Conservation (phyloP, 495 filamentous ascomycete species). For the Parathielavia hyrcaniae region DNA sequence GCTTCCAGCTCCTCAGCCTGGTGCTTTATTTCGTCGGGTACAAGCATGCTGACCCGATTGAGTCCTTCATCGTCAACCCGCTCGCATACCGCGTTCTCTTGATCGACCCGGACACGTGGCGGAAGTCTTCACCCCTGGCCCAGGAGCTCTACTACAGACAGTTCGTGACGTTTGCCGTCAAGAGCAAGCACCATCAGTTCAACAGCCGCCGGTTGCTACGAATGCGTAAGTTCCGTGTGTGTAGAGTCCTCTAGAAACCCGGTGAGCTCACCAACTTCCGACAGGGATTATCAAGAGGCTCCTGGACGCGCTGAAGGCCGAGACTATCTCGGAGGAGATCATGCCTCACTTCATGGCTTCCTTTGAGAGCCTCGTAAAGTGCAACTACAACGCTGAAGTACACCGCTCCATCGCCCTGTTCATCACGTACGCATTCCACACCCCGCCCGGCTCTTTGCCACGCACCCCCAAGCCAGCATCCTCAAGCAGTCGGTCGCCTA, state of each 20-base stretch:
- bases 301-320: constrained; percentile 80
- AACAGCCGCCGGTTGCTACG: constrained; percentile 76
- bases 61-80: constrained; percentile 91
- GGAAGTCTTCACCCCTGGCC: constrained; percentile 62
- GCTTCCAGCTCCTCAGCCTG: constrained; percentile 63
- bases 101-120: constrained; percentile 89
- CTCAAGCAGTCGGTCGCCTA: constrained; percentile 35
- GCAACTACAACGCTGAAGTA: constrained; percentile 71
- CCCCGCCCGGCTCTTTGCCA: constrained; percentile 44
- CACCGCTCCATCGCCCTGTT: constrained; percentile 84
- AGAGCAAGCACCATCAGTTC: constrained; percentile 86
- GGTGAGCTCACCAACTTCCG: constrained; percentile 17
- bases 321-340: constrained; percentile 63
- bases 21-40: constrained; percentile 86
- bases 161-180: constrained; percentile 73
- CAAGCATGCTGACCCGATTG: constrained; percentile 62
- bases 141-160: constrained; percentile 89
- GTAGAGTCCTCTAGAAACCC: background rate
- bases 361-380: constrained; percentile 69
- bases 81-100: constrained; percentile 86
- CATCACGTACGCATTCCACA: constrained; percentile 86
- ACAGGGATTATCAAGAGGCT: constrained; percentile 83
- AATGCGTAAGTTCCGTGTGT: constrained; percentile 66
- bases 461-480: constrained; percentile 46
- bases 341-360: constrained; percentile 69